Evolutionary conservation across 2,329 filamentous ascomycete species (phyloP).

Genomic region (Calonectria pseudoreteaudii): DNA sequence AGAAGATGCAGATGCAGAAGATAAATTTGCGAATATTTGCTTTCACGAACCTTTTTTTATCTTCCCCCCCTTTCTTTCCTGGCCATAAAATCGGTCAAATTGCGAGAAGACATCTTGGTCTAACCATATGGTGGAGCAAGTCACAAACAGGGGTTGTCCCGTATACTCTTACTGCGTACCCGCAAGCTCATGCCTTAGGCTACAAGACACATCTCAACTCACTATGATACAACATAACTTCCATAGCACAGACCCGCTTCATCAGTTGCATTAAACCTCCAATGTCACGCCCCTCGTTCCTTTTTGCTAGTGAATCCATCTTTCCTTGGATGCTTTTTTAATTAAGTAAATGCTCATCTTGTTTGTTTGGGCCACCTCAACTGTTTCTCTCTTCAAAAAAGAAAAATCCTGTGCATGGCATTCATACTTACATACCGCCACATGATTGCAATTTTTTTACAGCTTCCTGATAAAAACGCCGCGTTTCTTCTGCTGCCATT

Average conservation of each 20-base stretch:
- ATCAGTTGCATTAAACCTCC: not conserved
- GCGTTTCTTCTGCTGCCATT: conserved; percentile 36
- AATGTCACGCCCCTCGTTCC: not conserved
- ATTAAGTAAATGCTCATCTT: not conserved
- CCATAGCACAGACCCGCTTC: not conserved
- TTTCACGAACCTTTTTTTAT: too few species aligned
- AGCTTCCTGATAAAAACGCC: conserved; percentile 33
- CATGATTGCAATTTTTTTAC: conserved; percentile 8
- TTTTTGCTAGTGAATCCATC: not conserved
- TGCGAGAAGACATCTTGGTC: too few species aligned
- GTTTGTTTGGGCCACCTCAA: not conserved
- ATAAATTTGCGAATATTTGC: too few species aligned
- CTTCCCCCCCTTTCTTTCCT: too few species aligned
- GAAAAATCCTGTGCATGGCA: not conserved
- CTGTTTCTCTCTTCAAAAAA: not conserved
- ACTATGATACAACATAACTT: not conserved
- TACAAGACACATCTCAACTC: not conserved
- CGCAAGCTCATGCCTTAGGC: not conserved
- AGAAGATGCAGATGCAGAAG: too few species aligned
- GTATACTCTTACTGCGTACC: not conserved
- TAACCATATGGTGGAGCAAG: too few species aligned
- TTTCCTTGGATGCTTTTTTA: not conserved
- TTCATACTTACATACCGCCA: not conserved
- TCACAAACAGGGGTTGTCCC: too few species aligned
- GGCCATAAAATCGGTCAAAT: too few species aligned